Evolutionary conservation across 1,139 yeast species (phyloP), one percentile per base, ranked within the genome.

Genomic region (Blastobotrys aristatus): DNA sequence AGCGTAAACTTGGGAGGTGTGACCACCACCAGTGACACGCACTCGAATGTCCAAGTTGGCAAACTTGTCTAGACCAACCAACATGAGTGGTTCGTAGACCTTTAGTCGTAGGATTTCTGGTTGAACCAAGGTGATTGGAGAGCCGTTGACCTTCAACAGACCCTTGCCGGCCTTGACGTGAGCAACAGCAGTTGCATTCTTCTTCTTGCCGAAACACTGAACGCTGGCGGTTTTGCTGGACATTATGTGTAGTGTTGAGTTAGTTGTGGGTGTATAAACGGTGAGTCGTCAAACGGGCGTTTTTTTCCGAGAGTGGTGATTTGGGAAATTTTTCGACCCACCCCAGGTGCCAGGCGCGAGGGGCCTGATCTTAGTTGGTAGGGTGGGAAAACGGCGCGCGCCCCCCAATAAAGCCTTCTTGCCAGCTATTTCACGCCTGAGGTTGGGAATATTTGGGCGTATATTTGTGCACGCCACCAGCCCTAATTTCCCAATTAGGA

Each of bases 1-100:
- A 66, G 98, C 98, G 82, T 90, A 90, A 64, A 92, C 95, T 82
- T 92, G 98, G 61, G 97, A 90, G 66, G 90, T 96, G 84, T 92
- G 98, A 80, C 98, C 98, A 88, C 98, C 98, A 77, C 98, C 98
- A 71, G 95, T 81, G 70, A 92, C 98, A 77, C 92, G 85, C 72
- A 94, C 95, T 82, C 97, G 90, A 79, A 92, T 88, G 77, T 92
- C 98, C 69, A 92, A 84, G 82, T 84, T 84, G 76, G 95, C 94
- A 79, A 88, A 92, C 79, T 92, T 92, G 83, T 94, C 98, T 72
- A 92, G 84, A 71, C 98, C 98, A 70, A 88, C 97, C 73, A 92
- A 79, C 73, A 95, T 82, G 71, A 92, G 83, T 74, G 98, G 97
- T 82, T 92, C 98, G 90, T 90, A 92, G 66, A 92, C 97, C 82